These are phyloP conservation scores for Dioszegia aurantiaca DNA, from an alignment of 768 basidiomycete species.

Conservation along the genomic window DNA sequence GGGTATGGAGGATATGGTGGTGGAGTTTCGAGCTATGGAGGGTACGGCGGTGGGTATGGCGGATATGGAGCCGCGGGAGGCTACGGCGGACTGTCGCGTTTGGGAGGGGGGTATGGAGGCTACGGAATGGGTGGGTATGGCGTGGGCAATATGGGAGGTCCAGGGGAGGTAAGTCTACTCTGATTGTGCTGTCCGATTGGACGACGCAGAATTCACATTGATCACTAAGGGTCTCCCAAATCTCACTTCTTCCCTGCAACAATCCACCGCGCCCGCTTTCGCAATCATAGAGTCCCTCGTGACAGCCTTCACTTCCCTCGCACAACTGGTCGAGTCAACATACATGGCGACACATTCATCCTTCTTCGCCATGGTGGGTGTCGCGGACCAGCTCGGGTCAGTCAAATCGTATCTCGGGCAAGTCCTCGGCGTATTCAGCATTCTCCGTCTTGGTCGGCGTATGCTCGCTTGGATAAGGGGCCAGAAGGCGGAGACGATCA, in stretches of 20 bases:
- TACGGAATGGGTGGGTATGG: slow-evolving; percentile 54
- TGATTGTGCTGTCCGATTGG: slow-evolving; percentile 53
- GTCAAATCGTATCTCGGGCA: slow-evolving; percentile 89
- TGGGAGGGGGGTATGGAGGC: slow-evolving; percentile 31
- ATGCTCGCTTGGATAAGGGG: slow-evolving; percentile 67
- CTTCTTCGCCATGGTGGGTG: slow-evolving; percentile 85
- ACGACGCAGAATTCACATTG: no score
- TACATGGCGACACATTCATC: slow-evolving; percentile 96
- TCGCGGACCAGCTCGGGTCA: slow-evolving; percentile 89
- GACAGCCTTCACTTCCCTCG: slow-evolving; percentile 87
- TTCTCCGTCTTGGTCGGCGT: slow-evolving; percentile 59
- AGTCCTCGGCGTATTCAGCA: slow-evolving; percentile 85
- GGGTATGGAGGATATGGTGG: slow-evolving; percentile 42
- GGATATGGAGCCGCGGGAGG: slow-evolving; percentile 27
- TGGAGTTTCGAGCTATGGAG: slow-evolving; percentile 45
- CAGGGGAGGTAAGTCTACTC: slow-evolving; percentile 53
- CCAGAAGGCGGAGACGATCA: slow-evolving; percentile 45
- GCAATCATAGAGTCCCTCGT: slow-evolving; percentile 90
- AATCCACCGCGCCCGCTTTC: slow-evolving; percentile 88
- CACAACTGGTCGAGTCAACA: slow-evolving; percentile 95
- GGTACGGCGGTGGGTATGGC: slow-evolving; percentile 32
- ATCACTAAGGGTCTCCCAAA: slow-evolving; percentile 56
- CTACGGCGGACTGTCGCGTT: slow-evolving; percentile 20
- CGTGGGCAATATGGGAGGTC: slow-evolving; percentile 59
- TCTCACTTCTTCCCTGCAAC: slow-evolving; percentile 81